Conservation (phyloP, 768 basidiomycete species). For the Boletus vermiculosoides region DNA sequence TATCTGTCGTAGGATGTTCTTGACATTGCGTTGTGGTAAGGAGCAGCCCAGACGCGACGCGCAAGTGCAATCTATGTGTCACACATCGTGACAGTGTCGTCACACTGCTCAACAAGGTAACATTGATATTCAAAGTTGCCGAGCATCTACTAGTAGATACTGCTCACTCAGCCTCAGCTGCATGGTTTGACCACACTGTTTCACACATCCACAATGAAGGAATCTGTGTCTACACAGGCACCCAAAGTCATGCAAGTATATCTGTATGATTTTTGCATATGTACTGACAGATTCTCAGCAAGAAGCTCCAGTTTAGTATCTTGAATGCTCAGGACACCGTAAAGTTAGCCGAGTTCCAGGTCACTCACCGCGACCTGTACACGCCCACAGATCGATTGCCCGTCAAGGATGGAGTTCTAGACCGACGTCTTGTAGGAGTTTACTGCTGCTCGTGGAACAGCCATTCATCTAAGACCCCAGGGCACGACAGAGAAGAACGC, state of each 20-base stretch:
- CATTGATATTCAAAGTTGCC: not conserved
- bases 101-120: conserved; percentile 13
- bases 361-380: conserved; percentile 90
- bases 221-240: conserved; percentile 72
- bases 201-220: conserved; percentile 54
- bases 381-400: conserved; percentile 79
- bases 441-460: not conserved
- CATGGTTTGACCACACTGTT: too few relatives aligned
- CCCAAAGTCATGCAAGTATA: conserved; percentile 76
- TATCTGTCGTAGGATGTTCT: conserved; percentile 95
- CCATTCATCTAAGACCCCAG: conserved; percentile 39
- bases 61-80: conserved; percentile 44
- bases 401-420: conserved; percentile 89
- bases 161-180: too few relatives aligned
- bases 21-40: conserved; percentile 67
- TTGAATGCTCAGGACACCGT: conserved; percentile 95
- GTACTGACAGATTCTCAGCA: conserved; percentile 47
- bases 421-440: conserved; percentile 76
- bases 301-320: conserved; percentile 94
- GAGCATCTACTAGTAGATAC: not conserved
- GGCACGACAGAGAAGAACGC: conserved; percentile 93
- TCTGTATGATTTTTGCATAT: not conserved
- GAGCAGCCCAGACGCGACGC: conserved; percentile 53
- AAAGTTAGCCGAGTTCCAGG: conserved; percentile 93
- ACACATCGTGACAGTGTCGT: conserved; percentile 23